Evolutionary conservation across 164 flowering plant genomes (phyloP), one percentile per base, ranked within the genome.

Genomic region (Chimonanthus salicifolius): DNA sequence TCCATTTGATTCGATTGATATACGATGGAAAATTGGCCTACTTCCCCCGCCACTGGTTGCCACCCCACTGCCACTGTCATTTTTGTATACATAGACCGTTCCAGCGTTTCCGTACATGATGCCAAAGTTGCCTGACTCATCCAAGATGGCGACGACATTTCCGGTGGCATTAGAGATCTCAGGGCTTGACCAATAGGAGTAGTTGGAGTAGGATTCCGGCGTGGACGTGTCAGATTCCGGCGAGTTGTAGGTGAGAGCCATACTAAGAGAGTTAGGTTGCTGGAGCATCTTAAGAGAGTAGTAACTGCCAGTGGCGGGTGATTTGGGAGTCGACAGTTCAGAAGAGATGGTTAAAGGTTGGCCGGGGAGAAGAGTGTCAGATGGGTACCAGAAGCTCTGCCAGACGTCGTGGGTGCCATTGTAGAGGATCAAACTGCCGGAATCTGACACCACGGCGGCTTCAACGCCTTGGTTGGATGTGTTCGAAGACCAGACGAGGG

Each of bases 161-260:
- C 97, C 98, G 0, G 97, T 91, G 3, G 87, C 92, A 47, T 94
- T 94, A 1, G 98, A 94, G 5, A 94, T 87, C 33, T 94, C 95
- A 0, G 81, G 81, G 44, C 81, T 78, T 9, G 78, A 73, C 83
- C 83, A 78, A 85, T 94, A 91, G 1, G 99, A 90, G 73, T 83
- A 87, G 78, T 94, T 94, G 50, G 85, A 54, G 71, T 75, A 72
- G 47, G 82, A 66, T 0, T 82, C 78, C 7, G 79, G 74, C 33
- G 68, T 71, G 11, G 15, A 78, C 73, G 50, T 33, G 33, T 62
- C 49, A 16, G 20, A 4, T 18, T 83, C 84, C 0, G 91, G 89
- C 71, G 84, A 72, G 80, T 86, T 92, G 80, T 87, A 90, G 15
- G 89, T 87, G 49, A 94, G 80, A 0, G 81, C 96, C 3, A 94